Evolutionary conservation across 495 filamentous ascomycete genomes (phyloP), one percentile per base, ranked within the genome.

Genomic region (Aspergillus haitiensis): DNA sequence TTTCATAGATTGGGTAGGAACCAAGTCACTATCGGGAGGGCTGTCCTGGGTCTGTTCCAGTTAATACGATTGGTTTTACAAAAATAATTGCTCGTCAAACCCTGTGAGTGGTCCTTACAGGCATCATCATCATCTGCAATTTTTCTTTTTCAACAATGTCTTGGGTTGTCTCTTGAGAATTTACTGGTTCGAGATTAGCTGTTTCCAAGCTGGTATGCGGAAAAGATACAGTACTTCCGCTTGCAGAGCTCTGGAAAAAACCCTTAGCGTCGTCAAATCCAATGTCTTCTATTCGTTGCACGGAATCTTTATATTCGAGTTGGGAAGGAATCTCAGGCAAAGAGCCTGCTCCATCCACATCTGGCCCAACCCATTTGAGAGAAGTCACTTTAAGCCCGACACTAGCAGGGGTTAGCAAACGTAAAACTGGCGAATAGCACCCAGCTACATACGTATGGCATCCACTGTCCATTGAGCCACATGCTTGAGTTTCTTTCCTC

Each of bases 361-460:
- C 63, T 16, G 65, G 64, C 8, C 69, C 68, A 33, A 54, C 66
- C 66, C 65, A 66, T 51, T 65, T 73, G 8, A 74, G 59, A 27
- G 68, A 68, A 21, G 72, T 74, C 15, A 77, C 64, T 33, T 72
- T 72, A 7, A 78, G 66, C 11, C 65, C 67, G 45, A 73, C 71
- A 52, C 72, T 72, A 39, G 11, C 18, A 11, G 42, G 10, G 40
- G 57, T 61, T 37, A 57, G 59, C 36, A 32, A 31, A 27, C 21
- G 21, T 27, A 27, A 31, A 32, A 21, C 11, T 18, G 4, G n/a
- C 16, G n/a, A 11, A 55, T 35, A 6, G 5, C 1, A 32, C 9
- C 10, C 7, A 12, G 37, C 15, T 47, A 63, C 64, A 46, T 60
- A 75, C 73, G 63, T 60, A 64, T 80, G 74, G 58, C 65, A 73